Evolutionary conservation across 306 rosid genomes (phyloP), one percentile per base, ranked within the genome.

Genomic region (Casuarina equisetifolia): DNA sequence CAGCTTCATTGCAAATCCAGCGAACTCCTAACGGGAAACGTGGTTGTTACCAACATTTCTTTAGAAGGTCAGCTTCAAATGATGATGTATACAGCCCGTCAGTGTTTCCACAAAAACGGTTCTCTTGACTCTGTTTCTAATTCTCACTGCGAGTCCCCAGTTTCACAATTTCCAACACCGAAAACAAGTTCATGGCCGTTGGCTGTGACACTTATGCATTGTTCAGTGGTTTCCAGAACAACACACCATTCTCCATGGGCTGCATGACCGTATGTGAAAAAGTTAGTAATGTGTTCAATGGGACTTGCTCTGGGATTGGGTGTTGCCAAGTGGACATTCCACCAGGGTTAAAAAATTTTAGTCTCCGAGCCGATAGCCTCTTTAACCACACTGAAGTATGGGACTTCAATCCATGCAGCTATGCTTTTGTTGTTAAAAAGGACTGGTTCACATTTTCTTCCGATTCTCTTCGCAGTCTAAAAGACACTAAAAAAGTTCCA

Each of bases 161-260:
- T 16, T 66, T 72, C 32, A 32, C 79, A 32, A 32, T 83, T n/a
- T 83, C 84, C 0, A 48, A 74, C 70, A 67, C 46, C 0, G 50
- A 76, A 43, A 83, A 83, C 84, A 76, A 72, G 51, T 83, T 83
- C 44, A 11, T 72, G n/a, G 62, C 52, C 0, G 76, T 83, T 9
- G 86, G 86, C 11, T 80, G 84, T 2, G 69, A 83, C 78, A 79
- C 74, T 20, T 72, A 40, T 0, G 86, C 78, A 3, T 55, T 12
- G 6, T 59, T 83, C 8, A 2, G 0, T 0, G 74, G 50, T 4
- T 17, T 4, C 8, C 3, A 0, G 3, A 0, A 53, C 7, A 39
- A 35, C 5, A 0, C 3, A 0, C 7, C 0, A 0, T 70, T 51
- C 39, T 0, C 43, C 9, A 76, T 54, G 69, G 0, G 49, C 3